These are phyloP conservation scores for Alternaria brassicicola DNA, from an alignment of 2,329 filamentous ascomycete genomes.

Conservation along the genomic window DNA sequence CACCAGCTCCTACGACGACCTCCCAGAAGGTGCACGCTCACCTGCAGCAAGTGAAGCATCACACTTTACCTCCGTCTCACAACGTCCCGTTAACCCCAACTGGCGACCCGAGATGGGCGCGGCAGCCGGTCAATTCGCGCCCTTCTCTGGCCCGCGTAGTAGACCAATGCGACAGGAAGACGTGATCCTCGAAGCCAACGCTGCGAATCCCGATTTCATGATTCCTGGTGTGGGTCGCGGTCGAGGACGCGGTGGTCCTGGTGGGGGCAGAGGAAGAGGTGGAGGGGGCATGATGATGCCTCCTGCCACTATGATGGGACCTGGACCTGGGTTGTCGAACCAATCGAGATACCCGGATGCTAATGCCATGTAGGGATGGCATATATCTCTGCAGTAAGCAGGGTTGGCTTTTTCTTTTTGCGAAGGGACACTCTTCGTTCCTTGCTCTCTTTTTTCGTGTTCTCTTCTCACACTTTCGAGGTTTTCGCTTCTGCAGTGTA, in stretches of 20 bases:
- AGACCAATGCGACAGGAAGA: constrained; percentile 64
- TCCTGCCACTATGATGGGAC: constrained; percentile 34
- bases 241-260: constrained; percentile 35
- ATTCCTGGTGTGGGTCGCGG: constrained; percentile 60
- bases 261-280: constrained; percentile 29
- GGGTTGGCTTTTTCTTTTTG: too few relatives aligned
- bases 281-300: constrained; percentile 35
- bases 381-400: too few relatives aligned
- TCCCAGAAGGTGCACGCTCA: constrained; percentile 68
- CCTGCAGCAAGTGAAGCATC: constrained; percentile 77
- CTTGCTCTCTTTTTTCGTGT: not conserved
- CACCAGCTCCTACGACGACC: constrained; percentile 66
- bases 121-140: constrained; percentile 47
- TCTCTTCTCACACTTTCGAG: not conserved
- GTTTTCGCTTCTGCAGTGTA: constrained; percentile 1
- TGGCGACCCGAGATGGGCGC: constrained; percentile 67
- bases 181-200: constrained; percentile 66
- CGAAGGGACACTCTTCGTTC: not conserved
- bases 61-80: constrained; percentile 88
- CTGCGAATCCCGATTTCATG: constrained; percentile 83
- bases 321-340: constrained; percentile 34
- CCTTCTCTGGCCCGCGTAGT: constrained; percentile 34
- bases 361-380: constrained; percentile 37
- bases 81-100: constrained; percentile 84
- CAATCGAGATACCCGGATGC: constrained; percentile 44